Base-by-base conservation (phyloP, 2,329 filamentous ascomycete genomes). In the Colletotrichum sojae region DNA sequence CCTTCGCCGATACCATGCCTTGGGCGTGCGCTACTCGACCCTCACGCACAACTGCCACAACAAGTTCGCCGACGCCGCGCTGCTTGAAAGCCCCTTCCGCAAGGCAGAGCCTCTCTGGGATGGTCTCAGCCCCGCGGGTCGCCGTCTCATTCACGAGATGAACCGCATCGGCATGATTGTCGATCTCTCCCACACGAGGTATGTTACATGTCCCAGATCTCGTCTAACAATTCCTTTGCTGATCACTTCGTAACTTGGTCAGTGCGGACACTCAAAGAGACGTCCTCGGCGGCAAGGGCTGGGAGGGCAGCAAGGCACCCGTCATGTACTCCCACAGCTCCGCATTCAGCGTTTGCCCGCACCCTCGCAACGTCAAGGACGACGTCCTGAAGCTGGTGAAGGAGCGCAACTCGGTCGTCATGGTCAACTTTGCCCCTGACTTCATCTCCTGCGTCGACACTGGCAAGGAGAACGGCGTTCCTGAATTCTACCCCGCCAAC, bases 1-100 rank as follows among this genome's bases (percentile, higher is more conserved):
- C 63, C 84, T 98, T 10, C 90, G 95, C 6, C 85, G 89, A 25
- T 97, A 91, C 79, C 85, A 96, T 78, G 83, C 87, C 3, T 85
- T 97, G 3, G 95, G 95, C 2, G 94, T 95, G 5, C 90, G 94
- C 57, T 98, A 98, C 76, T 91, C 91, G 18, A 98, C 95, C 0
- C 83, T 98, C 16, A 97, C 94, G 2, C 95, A 97, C 84, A 97
- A 97, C 79, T 98, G 95, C 81, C 93, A 97, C 79, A 98, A 97
- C 81, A 88, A 85, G 57, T 98, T 92, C 78, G 94, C 94, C 56
- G 95, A 98, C 78, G 92, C 94, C 4, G 95, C 95, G 3, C 80
- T 96, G 6, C 83, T 85, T 73, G 84, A 91, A 70, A 78, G 82
- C 36, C 86, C 88, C 1, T 73, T 83, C 15, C 76, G 81, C 73